phyloP scores from a whole-genome alignment of 2,329 filamentous ascomycete genomes.

The Clonostachys byssicola region DNA sequence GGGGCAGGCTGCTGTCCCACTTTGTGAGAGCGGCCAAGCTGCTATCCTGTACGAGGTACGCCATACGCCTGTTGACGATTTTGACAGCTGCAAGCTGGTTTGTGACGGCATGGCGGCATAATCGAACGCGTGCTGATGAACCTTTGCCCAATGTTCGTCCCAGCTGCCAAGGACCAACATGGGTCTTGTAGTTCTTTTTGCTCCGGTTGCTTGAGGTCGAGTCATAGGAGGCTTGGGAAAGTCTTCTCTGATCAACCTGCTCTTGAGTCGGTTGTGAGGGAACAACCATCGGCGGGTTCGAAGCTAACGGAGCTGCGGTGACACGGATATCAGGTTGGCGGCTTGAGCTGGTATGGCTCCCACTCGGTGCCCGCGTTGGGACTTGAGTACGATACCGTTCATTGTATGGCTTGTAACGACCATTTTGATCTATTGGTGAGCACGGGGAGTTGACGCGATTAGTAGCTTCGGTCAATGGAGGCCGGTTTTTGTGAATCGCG shows the following conservation, averaged over 20 bases:
- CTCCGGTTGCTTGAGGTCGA: slow-evolving; percentile 32
- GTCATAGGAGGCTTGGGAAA: slow-evolving; percentile 34
- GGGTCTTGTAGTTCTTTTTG: slow-evolving; percentile 54
- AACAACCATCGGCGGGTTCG: slow-evolving; percentile 12
- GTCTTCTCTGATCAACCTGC: slow-evolving; percentile 25
- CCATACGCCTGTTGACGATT: slow-evolving; percentile 83
- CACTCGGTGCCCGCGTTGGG: neutral
- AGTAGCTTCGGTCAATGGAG: slow-evolving; percentile 42
- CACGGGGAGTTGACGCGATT: slow-evolving; percentile 38
- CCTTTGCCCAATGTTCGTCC: slow-evolving; percentile 87
- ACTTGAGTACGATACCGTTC: slow-evolving; percentile 5
- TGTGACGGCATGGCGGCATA: slow-evolving; percentile 76
- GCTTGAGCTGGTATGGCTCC: neutral
- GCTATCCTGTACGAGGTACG: slow-evolving; percentile 76
- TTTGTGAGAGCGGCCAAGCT: slow-evolving; percentile 81
- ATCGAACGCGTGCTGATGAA: slow-evolving; percentile 80
- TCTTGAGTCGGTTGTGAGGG: slow-evolving; percentile 19
- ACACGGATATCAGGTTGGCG: neutral
- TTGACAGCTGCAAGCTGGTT: slow-evolving; percentile 87
- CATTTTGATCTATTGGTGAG: slow-evolving; percentile 16
- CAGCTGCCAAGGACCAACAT: slow-evolving; percentile 91
- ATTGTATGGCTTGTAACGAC: slow-evolving; percentile 20
- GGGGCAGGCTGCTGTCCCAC: slow-evolving; percentile 57
- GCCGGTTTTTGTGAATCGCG: slow-evolving; percentile 21
- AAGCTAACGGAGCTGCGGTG: neutral